Evolutionary conservation across 768 basidiomycete genomes (phyloP), one percentile per base, ranked within the genome.

Genomic region (Kwoniella europaea): DNA sequence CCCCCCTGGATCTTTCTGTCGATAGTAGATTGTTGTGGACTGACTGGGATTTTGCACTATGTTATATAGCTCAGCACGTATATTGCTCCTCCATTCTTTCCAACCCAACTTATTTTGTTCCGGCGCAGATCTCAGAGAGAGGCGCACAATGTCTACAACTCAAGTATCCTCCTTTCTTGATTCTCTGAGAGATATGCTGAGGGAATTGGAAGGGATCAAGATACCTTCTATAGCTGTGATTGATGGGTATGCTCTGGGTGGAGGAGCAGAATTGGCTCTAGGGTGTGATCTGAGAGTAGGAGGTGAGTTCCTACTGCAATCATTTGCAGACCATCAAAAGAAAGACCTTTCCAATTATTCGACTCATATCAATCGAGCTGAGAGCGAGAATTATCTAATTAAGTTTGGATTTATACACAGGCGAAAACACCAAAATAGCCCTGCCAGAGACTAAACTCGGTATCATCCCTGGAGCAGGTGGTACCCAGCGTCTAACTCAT

Each of bases 391-490:
- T 29, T 35, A 15, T 16, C 3, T 20, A 5, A 27, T 27, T 9
- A 7, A 22, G 12, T 35, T 42, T 44, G 29, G 18, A 24, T 12
- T 20, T 63, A 43, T 22, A 43, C 9, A 44, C 41, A 77, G 76
- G 78, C 29, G 24, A 50, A 42, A 61, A 75, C 13, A 89, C 90
- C 63, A 94, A 93, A 84, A 91, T 98, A 60, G 93, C 94, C 7
- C 85, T 98, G 9, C 93, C 94, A 10, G 96, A 99, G 83, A 92
- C 97, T 82, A 94, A 92, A 82, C 87, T 98, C 41, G 96, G 94
- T 61, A 90, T 93, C 71, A 96, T 98, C 78, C 94, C 95, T 18
- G 95, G 95, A 3, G 94, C 91, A 12, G 96, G 95, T 24, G 95
- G 95, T 6, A 93, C 94, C 0, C 95, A 98, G 80, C 90, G 95